Evolutionary conservation across 345 rosid genomes (phyloP).

Genomic region (Rhizophora mangle): DNA sequence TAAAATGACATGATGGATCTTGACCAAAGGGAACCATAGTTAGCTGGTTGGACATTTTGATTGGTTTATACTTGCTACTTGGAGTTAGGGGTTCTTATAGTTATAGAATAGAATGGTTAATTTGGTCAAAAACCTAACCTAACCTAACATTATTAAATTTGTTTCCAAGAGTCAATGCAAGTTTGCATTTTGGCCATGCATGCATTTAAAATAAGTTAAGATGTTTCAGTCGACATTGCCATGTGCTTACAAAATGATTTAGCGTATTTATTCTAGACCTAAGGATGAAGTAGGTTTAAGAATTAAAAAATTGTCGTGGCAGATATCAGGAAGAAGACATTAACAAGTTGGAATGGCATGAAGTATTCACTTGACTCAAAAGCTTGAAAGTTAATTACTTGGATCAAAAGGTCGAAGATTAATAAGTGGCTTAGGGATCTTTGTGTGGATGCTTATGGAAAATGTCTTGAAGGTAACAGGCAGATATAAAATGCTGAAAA

Average conservation of each 20-base stretch:
- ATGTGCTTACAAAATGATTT: slow-evolving; percentile 44
- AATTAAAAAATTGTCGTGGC: slow-evolving; percentile 10
- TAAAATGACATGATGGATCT: slow-evolving; percentile 42
- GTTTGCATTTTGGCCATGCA: slow-evolving; percentile 40
- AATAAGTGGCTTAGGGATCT: too few relatives aligned
- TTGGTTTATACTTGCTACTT: slow-evolving; percentile 21
- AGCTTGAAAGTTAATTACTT: too few relatives aligned
- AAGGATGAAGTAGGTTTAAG: slow-evolving; percentile 9
- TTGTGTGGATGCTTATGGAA: too few relatives aligned
- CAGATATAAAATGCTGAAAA: too few relatives aligned
- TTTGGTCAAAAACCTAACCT: slow-evolving; percentile 52
- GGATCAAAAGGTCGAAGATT: too few relatives aligned
- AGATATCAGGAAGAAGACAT: slow-evolving; percentile 4
- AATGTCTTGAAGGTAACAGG: too few relatives aligned
- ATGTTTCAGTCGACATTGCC: slow-evolving; percentile 61
- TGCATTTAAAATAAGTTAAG: slow-evolving; percentile 61
- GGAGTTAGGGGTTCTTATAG: background rate
- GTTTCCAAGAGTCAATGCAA: slow-evolving; percentile 44
- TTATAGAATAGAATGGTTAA: slow-evolving; percentile 19
- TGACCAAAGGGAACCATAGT: slow-evolving; percentile 27
- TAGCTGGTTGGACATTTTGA: slow-evolving; percentile 27
- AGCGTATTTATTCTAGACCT: slow-evolving; percentile 4
- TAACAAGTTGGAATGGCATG: background rate
- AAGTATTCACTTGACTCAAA: background rate
- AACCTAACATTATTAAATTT: slow-evolving; percentile 29